phyloP scores from a whole-genome alignment of 148 eudicot genomes.

The Rhododendron simsii region DNA sequence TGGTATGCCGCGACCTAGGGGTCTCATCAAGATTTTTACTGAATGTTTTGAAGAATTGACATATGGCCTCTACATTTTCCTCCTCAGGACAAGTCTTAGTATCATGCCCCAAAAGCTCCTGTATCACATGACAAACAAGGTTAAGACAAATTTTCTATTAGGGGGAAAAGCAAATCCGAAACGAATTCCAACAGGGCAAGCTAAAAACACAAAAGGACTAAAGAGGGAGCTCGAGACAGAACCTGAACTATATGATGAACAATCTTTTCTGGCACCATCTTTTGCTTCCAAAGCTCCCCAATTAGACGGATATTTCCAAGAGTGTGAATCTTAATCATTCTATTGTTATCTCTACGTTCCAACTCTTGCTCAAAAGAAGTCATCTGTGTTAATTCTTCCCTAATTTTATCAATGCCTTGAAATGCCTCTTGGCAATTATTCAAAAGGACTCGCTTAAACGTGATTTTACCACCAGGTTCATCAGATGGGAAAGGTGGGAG shows the following conservation, averaged over 20 bases:
- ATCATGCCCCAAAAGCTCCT: slow-evolving; percentile 86
- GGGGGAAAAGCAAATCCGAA: not conserved
- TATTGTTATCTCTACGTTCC: slow-evolving; percentile 64
- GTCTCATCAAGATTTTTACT: slow-evolving; percentile 90
- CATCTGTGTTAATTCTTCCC: too few relatives aligned
- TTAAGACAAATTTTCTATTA: too few relatives aligned
- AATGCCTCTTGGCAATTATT: slow-evolving; percentile 91
- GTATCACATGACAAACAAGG: not conserved
- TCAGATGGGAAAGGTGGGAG: slow-evolving; percentile 85
- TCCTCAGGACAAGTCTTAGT: slow-evolving; percentile 73
- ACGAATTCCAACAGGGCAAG: not conserved
- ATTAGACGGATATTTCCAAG: slow-evolving; percentile 95
- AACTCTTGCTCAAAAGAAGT: too few relatives aligned
- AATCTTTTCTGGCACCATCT: slow-evolving; percentile 93
- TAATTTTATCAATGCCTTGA: slow-evolving; percentile 69
- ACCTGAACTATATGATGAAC: slow-evolving; percentile 95
- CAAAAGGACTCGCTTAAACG: slow-evolving; percentile 78
- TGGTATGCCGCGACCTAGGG: slow-evolving; percentile 56
- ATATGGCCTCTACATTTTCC: slow-evolving; percentile 90
- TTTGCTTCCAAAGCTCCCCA: slow-evolving; percentile 96
- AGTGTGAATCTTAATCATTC: slow-evolving; percentile 73
- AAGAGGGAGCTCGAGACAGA: not conserved
- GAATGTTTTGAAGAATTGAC: slow-evolving; percentile 76
- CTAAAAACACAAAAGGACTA: not conserved
- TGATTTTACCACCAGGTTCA: slow-evolving; percentile 73